Evolutionary conservation across 1,284 basidiomycete species (phyloP).

Genomic region (Tylopilus sp.): DNA sequence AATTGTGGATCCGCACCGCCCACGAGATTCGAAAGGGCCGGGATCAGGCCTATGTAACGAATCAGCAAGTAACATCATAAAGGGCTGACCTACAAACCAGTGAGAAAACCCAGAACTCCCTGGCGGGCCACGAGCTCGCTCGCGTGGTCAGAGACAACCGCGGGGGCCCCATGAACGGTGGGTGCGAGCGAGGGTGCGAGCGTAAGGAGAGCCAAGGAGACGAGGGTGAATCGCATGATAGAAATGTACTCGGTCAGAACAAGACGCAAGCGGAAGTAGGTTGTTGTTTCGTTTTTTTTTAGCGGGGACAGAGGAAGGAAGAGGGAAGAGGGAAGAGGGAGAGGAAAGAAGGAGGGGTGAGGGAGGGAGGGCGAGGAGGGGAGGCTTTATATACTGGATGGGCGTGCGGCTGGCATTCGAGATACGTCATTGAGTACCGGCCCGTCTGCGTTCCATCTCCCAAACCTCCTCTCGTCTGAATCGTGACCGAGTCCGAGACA

Average conservation of each 20-base stretch:
- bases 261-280: constrained; percentile 22
- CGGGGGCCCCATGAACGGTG: constrained; percentile 16
- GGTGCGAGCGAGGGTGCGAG: constrained; percentile 32
- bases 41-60: not conserved
- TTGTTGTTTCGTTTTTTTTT: constrained; percentile 17
- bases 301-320: constrained; percentile 11
- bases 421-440: constrained; percentile 18
- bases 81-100: not conserved
- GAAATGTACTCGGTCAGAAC: constrained; percentile 27
- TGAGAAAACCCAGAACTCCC: accelerated
- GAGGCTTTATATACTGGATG: constrained; percentile 25
- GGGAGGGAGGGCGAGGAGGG: not conserved
- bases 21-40: no score
- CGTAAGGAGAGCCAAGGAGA: constrained; percentile 38
- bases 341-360: constrained; percentile 11
- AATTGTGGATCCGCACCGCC: no score
- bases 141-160: not conserved
- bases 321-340: constrained; percentile 2
- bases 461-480: constrained; percentile 39
- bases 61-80: constrained; percentile 1
- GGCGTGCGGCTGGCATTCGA: not conserved
- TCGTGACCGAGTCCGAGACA: constrained; percentile 8
- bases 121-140: constrained; percentile 11
- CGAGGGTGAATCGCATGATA: constrained; percentile 38
- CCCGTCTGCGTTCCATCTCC: constrained; percentile 56